Evolutionary conservation across 2,329 filamentous ascomycete species (phyloP).

Genomic region (Epichloe uncinata): DNA sequence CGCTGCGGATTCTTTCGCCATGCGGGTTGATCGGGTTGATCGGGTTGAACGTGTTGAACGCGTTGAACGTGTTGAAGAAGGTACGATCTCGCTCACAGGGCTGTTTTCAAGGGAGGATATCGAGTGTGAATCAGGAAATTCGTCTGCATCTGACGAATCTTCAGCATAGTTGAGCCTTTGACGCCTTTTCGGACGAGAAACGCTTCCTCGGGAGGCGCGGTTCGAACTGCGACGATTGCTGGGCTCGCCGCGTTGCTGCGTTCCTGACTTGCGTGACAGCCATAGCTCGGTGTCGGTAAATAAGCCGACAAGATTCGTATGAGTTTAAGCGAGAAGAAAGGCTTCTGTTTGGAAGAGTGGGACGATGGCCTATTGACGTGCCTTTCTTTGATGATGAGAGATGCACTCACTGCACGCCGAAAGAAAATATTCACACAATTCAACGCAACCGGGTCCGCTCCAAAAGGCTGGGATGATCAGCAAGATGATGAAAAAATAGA

Average conservation of each 20-base stretch:
- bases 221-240: conserved; percentile 13
- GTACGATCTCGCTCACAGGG: background rate
- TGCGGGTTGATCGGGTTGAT: background rate
- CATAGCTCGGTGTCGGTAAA: conserved; percentile 9
- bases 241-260: background rate
- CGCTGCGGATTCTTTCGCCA: background rate
- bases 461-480: background rate
- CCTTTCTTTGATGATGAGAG: background rate
- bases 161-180: conserved; percentile 6
- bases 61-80: background rate
- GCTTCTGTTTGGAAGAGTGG: background rate
- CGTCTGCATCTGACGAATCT: background rate
- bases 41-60: background rate
- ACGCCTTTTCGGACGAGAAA: conserved; percentile 2
- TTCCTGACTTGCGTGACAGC: conserved; percentile 13
- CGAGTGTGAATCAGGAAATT: conserved; percentile 1
- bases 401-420: background rate
- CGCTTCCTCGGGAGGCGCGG: conserved; percentile 8
- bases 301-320: background rate
- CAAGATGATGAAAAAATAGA: background rate
- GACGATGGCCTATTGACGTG: background rate
- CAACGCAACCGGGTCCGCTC: background rate
- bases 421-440: background rate
- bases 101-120: background rate
- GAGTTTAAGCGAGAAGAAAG: background rate